phyloP scores from a whole-genome alignment of 768 basidiomycete genomes.

The Leccinum obscurum region DNA sequence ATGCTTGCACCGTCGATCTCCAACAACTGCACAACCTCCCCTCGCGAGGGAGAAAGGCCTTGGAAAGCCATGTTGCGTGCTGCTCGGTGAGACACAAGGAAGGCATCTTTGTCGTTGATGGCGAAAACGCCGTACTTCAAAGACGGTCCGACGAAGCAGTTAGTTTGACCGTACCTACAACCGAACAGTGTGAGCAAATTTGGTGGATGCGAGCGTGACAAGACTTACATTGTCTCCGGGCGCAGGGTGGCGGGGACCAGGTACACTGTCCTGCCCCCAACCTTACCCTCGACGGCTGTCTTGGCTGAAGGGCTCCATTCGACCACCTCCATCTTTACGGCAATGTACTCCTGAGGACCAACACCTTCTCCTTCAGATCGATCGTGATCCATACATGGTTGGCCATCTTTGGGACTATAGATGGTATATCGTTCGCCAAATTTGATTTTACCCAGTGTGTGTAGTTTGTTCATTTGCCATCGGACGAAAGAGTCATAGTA shows the following conservation, averaged over 20 bases:
- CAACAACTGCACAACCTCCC: constrained; percentile 68
- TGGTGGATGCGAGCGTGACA: neutral
- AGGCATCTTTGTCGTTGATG: constrained; percentile 84
- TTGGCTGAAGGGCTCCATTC: constrained; percentile 78
- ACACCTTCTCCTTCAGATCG: constrained; percentile 92
- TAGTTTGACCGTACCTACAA: constrained; percentile 93
- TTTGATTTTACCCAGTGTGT: constrained; percentile 88
- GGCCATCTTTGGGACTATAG: constrained; percentile 97
- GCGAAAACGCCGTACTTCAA: constrained; percentile 94
- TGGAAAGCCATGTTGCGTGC: constrained; percentile 99
- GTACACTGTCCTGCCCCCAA: constrained; percentile 79
- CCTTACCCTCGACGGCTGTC: constrained; percentile 59
- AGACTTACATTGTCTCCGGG: constrained; percentile 89
- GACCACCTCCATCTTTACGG: constrained; percentile 89
- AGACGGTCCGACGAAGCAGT: constrained; percentile 89
- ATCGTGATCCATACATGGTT: constrained; percentile 99
- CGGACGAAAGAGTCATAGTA: constrained; percentile 97
- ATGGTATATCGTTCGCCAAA: constrained; percentile 98
- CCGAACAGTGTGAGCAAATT: constrained; percentile 1
- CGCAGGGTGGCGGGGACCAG: constrained; percentile 95
- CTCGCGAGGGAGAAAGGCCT: constrained; percentile 72
- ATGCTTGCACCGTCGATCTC: constrained; percentile 80
- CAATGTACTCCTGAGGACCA: constrained; percentile 95
- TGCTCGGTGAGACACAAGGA: constrained; percentile 83
- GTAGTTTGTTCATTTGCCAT: constrained; percentile 96